Conservation (phyloP, 768 basidiomycete genomes). For the Holtermanniella nyarrowii region DNA sequence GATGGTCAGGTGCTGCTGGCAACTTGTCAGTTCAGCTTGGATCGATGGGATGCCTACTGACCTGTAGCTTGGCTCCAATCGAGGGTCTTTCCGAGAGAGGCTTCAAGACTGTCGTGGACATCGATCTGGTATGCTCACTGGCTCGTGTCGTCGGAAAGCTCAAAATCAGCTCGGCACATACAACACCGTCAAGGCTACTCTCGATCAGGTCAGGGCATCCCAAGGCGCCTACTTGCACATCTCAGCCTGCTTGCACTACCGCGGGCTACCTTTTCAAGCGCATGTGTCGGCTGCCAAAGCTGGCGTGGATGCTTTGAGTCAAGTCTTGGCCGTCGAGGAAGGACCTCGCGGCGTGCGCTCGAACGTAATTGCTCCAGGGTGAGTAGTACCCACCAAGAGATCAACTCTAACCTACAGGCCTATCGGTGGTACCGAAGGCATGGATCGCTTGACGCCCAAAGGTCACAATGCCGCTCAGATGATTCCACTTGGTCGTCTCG, state of each 20-base stretch:
- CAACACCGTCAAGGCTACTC: conserved; percentile 87
- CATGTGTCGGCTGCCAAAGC: conserved; percentile 95
- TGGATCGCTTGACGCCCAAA: conserved; percentile 40
- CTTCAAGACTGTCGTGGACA: conserved; percentile 85
- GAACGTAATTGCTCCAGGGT: conserved; percentile 45
- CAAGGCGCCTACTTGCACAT: conserved; percentile 81
- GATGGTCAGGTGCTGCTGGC: conserved; percentile 68
- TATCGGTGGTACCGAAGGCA: conserved; percentile 63
- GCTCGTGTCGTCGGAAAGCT: neutral
- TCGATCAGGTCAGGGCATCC: conserved; percentile 58
- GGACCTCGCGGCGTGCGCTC: conserved; percentile 89
- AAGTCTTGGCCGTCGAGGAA: conserved; percentile 82
- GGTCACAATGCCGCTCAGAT: conserved; percentile 17
- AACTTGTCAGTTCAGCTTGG: conserved; percentile 53
- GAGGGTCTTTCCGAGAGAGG: conserved; percentile 74
- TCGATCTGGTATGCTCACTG: conserved; percentile 61
- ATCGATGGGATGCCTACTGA: neutral
- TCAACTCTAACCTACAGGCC: conserved; percentile 45
- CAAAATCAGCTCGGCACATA: conserved; percentile 67
- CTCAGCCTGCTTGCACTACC: conserved; percentile 76
- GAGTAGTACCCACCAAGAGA: conserved; percentile 32
- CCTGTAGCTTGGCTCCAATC: conserved; percentile 58
- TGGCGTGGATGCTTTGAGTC: conserved; percentile 76
- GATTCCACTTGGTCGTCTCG: conserved; percentile 26
- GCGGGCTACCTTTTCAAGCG: conserved; percentile 60